Evolutionary conservation across 352 stramenopile species (phyloP), one percentile per base, ranked within the genome.

Genomic region (Globisporangium ultimum): DNA sequence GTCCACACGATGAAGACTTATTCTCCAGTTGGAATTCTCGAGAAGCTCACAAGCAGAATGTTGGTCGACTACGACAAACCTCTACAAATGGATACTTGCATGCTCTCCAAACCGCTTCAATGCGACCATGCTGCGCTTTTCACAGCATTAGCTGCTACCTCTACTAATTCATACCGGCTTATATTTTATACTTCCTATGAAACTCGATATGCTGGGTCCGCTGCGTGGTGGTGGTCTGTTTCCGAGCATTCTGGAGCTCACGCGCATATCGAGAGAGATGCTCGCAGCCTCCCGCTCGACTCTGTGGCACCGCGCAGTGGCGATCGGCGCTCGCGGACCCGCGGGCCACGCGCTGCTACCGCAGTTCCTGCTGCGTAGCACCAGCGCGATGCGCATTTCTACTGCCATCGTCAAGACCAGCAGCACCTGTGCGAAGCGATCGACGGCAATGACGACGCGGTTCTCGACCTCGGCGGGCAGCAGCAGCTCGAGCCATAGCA

Each of bases 401-500:
- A n/a, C 40, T 2, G 40, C 13, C 1, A n/a, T n/a, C 13, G 12
- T 64, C 49, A 53, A 46, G 15, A 41, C 32, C 48, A 55, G 24
- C 18, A 48, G 17, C 49, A 58, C 24, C 38, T 20, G 40, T 42
- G 49, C 48, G 48, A 45, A 48, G 32, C 43, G 51, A 13, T 64
- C 49, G 41, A 10, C 24, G 9, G 18, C 54, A 6, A 8, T 61
- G 14, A 18, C 60, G 45, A 49, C 63, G 41, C 67, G 58, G 14
- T 71, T 68, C 52, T 64, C 61, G 21, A 63, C 68, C 18, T 64
- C 64, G 0, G 18, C 60, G 56, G 20, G 43, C 56, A 22, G 72
- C 76, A 2, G 68, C 68, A 0, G 46, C 53, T 13, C 38, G 45
- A 21, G 28, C 58, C 1, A 28, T 24, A 22, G 36, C n/a, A 20